phyloP scores from a whole-genome alignment of 176 grass and related monocot species.

The Aegilops umbellulata region DNA sequence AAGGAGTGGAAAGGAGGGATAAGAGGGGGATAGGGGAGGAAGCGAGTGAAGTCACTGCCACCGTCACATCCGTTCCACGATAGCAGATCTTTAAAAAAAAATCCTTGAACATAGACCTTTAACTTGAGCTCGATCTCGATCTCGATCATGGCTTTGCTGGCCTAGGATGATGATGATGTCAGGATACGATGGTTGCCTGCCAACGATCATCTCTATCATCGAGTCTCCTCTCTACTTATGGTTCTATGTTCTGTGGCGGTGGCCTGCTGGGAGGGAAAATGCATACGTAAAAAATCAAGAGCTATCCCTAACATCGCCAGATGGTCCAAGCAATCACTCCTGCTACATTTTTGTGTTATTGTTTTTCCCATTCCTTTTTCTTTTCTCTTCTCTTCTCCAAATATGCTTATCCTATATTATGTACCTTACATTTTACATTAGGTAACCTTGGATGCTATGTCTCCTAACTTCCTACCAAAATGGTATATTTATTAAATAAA shows the following conservation, averaged over 20 bases:
- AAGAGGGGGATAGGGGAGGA: background rate
- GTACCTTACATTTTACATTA: conserved; percentile 5
- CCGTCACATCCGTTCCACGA: background rate
- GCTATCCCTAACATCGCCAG: background rate
- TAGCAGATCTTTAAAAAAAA: background rate
- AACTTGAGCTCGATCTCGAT: background rate
- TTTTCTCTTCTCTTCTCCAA: background rate
- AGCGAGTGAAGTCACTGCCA: background rate
- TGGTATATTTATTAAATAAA: background rate
- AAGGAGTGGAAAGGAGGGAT: background rate
- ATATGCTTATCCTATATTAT: background rate
- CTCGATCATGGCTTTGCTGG: background rate
- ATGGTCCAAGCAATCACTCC: background rate
- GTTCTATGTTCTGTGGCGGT: background rate
- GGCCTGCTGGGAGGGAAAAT: background rate
- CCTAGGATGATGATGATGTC: background rate
- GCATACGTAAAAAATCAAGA: background rate
- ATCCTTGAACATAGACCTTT: background rate
- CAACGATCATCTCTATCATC: background rate
- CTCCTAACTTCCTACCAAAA: background rate
- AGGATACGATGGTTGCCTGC: background rate
- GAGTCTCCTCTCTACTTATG: background rate
- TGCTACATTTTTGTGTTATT: background rate
- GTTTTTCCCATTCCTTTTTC: background rate
- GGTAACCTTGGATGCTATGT: background rate